Percentiles rank a stretch among this genome's conserved stretches.
Evolutionary conservation across 495 filamentous ascomycete species (phyloP).

Genomic region (Arthonia radiata): DNA sequence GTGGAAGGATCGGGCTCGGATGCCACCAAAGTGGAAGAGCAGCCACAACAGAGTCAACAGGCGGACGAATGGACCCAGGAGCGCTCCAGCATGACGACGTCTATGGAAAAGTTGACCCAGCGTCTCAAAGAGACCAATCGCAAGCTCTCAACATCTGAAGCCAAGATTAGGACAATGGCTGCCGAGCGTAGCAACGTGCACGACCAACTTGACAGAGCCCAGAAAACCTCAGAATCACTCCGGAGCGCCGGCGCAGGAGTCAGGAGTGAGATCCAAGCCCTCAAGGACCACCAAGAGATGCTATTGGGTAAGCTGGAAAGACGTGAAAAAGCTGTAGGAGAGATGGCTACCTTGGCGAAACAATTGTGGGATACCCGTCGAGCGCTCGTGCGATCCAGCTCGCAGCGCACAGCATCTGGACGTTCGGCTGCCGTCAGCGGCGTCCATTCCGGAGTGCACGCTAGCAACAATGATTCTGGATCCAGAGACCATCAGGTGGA

Average conservation of each 20-base stretch:
- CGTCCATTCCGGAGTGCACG: too few relatives aligned
- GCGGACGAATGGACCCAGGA: constrained; percentile 16
- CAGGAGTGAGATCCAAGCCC: constrained; percentile 18
- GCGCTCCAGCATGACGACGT: constrained; percentile 8
- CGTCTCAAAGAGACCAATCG: constrained; percentile 33
- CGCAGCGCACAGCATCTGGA: too few relatives aligned
- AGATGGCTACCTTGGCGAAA: constrained; percentile 7
- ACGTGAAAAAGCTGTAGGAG: constrained; percentile 5
- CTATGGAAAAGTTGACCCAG: constrained; percentile 11
- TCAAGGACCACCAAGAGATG: constrained; percentile 8
- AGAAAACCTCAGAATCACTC: constrained; percentile 36
- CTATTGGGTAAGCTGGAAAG: constrained; percentile 7
- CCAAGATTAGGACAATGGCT: constrained; percentile 30
- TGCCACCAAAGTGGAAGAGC: too few relatives aligned
- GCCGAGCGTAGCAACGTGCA: constrained; percentile 40
- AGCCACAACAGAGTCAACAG: constrained; percentile 18
- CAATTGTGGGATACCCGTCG: constrained; percentile 3
- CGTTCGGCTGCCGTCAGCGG: too few relatives aligned
- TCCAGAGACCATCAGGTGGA: too few relatives aligned
- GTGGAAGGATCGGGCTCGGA: too few relatives aligned
- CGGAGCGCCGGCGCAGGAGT: too few relatives aligned
- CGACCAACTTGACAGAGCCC: constrained; percentile 36
- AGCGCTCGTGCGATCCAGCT: background rate
- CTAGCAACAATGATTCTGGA: too few relatives aligned
- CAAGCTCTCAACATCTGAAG: constrained; percentile 32